Conservation (phyloP, 1,139 yeast species). For the Zygosaccharomyces pseudobailii region DNA sequence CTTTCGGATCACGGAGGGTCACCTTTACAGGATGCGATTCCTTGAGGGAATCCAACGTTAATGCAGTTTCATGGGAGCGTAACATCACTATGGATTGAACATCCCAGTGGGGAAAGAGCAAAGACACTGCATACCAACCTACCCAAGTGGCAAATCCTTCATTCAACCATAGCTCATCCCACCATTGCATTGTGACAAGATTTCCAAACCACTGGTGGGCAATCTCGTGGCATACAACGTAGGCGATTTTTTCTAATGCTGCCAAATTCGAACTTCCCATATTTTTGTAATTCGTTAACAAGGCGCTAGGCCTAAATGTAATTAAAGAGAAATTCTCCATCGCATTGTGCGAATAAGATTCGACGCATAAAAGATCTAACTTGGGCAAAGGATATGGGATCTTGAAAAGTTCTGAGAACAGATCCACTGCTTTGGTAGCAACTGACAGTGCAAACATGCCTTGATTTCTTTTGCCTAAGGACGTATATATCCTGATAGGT, state of each 20-base stretch:
- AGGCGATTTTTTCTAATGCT: constrained; percentile 53
- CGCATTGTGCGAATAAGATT: constrained; percentile 72
- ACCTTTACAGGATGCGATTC: constrained; percentile 78
- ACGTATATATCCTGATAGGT: constrained; percentile 69
- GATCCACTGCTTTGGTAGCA: constrained; percentile 63
- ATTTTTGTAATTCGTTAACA: constrained; percentile 56
- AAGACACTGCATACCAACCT: constrained; percentile 63
- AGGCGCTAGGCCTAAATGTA: constrained; percentile 67
- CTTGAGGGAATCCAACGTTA: constrained; percentile 62
- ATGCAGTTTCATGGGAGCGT: constrained; percentile 56
- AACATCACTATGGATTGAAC: constrained; percentile 59
- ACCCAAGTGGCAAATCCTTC: constrained; percentile 86
- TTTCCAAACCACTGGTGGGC: constrained; percentile 87
- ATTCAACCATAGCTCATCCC: constrained; percentile 81
- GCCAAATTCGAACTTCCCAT: constrained; percentile 39
- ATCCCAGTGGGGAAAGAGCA: constrained; percentile 68
- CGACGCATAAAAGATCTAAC: constrained; percentile 69
- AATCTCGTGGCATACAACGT: constrained; percentile 73
- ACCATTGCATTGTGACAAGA: constrained; percentile 80
- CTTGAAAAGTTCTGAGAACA: constrained; percentile 60
- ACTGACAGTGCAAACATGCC: constrained; percentile 62
- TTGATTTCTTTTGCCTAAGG: constrained; percentile 59
- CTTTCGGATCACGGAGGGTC: constrained; percentile 66
- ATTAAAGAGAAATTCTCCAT: constrained; percentile 81
- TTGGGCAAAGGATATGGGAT: constrained; percentile 69